phyloP scores from a whole-genome alignment of 192 early-diverging fungal genomes.

The Dissophora ornata region DNA sequence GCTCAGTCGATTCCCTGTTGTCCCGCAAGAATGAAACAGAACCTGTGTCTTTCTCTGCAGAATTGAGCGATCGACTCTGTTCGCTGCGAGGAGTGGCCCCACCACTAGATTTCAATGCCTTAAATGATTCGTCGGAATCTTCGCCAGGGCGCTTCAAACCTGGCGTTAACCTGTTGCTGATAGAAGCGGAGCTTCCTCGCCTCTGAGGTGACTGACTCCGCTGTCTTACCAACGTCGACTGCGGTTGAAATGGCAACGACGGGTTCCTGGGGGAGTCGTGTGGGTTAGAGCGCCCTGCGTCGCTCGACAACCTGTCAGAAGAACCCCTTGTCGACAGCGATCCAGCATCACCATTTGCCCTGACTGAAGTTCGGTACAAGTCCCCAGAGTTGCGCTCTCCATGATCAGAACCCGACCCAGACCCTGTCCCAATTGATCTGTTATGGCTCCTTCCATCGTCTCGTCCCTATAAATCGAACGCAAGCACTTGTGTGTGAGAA shows the following conservation, averaged over 20 bases:
- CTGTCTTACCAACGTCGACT: not conserved
- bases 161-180: conserved; percentile 18
- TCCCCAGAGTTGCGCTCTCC: conserved; percentile 2
- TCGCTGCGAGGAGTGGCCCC: conserved; percentile 24
- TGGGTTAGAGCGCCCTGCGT: not conserved
- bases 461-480: not conserved
- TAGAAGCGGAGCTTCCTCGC: not conserved
- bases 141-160: conserved; percentile 33
- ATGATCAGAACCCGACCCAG: not conserved
- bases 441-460: conserved; percentile 7
- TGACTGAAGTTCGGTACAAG: conserved; percentile 4
- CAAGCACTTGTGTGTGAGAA: not conserved
- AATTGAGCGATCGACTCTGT: not conserved
- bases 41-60: not conserved
- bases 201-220: conserved; percentile 1
- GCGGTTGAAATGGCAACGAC: too few relatives aligned
- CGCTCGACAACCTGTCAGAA: not conserved
- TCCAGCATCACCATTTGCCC: conserved; percentile 1
- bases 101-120: conserved; percentile 28
- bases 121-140: conserved; percentile 6
- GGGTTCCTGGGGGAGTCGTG: not conserved
- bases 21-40: conserved; percentile 32
- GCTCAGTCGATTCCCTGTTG: conserved; percentile 5
- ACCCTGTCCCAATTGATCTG: not conserved
- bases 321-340: not conserved